Conservation (phyloP, 208 protist species). For the Trypanosomatidae sp. region DNA sequence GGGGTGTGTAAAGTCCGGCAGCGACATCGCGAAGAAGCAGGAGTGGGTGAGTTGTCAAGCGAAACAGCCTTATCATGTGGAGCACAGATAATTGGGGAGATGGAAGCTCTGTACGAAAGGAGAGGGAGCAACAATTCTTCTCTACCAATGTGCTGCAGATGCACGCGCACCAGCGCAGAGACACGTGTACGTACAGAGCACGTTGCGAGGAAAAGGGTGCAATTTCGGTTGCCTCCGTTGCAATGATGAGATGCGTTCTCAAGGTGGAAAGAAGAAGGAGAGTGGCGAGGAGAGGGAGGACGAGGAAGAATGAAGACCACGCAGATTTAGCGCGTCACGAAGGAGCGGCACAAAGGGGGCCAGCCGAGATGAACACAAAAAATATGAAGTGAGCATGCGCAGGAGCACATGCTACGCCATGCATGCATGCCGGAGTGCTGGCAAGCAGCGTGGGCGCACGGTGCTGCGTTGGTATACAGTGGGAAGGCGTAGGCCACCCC, state of each 20-base stretch:
- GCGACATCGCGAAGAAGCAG: conserved; percentile 14
- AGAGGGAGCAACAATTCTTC: background rate
- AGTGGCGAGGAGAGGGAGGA: background rate
- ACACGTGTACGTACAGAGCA: background rate
- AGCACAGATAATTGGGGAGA: background rate
- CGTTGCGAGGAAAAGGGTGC: background rate
- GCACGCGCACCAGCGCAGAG: background rate
- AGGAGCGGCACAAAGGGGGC: background rate
- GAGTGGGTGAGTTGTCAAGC: background rate
- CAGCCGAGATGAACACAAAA: background rate
- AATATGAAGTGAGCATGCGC: background rate
- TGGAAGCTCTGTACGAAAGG: background rate
- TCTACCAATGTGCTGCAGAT: background rate
- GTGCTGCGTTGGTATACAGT: background rate
- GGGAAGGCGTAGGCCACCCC: background rate
- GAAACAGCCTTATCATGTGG: background rate
- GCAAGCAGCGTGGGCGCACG: background rate
- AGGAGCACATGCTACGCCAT: background rate
- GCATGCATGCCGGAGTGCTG: background rate
- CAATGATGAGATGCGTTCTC: background rate
- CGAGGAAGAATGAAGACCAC: background rate
- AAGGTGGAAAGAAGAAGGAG: background rate
- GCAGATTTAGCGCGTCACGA: background rate
- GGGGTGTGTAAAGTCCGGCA: conserved; percentile 31
- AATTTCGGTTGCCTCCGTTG: background rate